These are phyloP conservation scores for Starmerella vaccinii DNA, from an alignment of 805 yeast genomes.

Conservation along the genomic window DNA sequence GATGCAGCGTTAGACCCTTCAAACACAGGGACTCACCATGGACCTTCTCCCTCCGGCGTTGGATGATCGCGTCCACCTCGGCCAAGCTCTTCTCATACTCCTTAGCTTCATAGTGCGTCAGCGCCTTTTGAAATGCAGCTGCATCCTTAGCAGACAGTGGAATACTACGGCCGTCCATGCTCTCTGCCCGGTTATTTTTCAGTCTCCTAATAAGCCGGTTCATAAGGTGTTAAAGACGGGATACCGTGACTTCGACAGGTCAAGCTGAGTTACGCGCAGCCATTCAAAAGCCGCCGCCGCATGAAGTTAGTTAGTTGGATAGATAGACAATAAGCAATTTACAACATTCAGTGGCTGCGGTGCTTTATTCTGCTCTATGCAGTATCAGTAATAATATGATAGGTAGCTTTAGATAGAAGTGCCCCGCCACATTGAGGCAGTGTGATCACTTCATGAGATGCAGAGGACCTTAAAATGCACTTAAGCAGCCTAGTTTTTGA, in stretches of 20 bases:
- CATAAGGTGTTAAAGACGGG: not conserved
- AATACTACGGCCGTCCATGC: conserved; percentile 19
- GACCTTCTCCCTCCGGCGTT: conserved; percentile 47
- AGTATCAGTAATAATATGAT: no score
- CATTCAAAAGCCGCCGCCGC: not conserved
- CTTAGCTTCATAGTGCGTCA: conserved; percentile 70
- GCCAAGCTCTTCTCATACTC: conserved; percentile 81
- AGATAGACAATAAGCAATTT: no score
- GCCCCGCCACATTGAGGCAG: no score
- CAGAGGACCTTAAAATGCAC: no score
- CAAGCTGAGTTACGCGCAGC: not conserved
- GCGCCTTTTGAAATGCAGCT: conserved; percentile 64
- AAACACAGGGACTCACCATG: conserved; percentile 77
- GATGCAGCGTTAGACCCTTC: conserved; percentile 62
- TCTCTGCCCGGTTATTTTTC: conserved; percentile 3
- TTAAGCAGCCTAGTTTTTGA: no score
- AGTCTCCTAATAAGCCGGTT: not conserved
- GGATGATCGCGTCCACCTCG: conserved; percentile 60
- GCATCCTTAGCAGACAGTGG: conserved; percentile 48
- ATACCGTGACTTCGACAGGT: not conserved
- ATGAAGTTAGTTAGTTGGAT: not conserved
- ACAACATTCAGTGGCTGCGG: no score
- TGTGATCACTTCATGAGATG: no score
- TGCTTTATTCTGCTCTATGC: no score
- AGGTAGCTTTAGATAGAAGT: no score